Base-by-base conservation (phyloP, 2,329 filamentous ascomycete genomes). In the Coniella lustricola region DNA sequence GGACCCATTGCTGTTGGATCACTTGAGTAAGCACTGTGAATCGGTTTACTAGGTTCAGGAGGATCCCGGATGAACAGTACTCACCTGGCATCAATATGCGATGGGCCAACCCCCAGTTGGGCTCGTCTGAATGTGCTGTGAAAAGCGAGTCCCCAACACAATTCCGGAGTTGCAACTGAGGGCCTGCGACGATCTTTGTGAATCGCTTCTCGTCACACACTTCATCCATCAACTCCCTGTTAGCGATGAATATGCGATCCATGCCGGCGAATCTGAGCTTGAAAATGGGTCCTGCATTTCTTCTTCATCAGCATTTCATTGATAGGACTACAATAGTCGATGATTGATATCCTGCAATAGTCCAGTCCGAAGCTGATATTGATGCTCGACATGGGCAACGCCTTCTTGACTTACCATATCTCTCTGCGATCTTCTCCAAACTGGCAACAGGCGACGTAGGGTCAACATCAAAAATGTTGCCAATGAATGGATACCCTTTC, bases 151-250 rank as follows among this genome's bases (percentile, higher is more conserved):
- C n/a, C 14, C 21, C 40, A 34, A 35, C 33, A 42, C 36, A 38
- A 16, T 38, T 13, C 38, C 31, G 32, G 25, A 10, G 25, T 10
- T 29, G 25, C 25, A 42, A 16, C 10, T n/a, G n/a, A n/a, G n/a
- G n/a, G n/a, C n/a, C n/a, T n/a, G n/a, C n/a, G n/a, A n/a, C n/a
- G n/a, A 48, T 29, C 40, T 56, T 55, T 25, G 54, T 48, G 44
- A 52, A 56, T 2, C 46, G 47, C n/a, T 40, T 52, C 18, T 56
- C 55, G 33, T 64, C 59, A 44, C 62, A 66, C 20, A 58, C 53
- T 37, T 60, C 65, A 29, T 57, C 50, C n/a, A 74, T 60, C 44
- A 70, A 68, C 9, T 44, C 41, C 13, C 22, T 34, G 18, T 31
- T 18, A 18, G 31, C 34, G 7, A 44, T 31, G 13, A 44, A 10